phyloP scores from a whole-genome alignment of 192 early-diverging fungal genomes.

The Endogone sp. region DNA sequence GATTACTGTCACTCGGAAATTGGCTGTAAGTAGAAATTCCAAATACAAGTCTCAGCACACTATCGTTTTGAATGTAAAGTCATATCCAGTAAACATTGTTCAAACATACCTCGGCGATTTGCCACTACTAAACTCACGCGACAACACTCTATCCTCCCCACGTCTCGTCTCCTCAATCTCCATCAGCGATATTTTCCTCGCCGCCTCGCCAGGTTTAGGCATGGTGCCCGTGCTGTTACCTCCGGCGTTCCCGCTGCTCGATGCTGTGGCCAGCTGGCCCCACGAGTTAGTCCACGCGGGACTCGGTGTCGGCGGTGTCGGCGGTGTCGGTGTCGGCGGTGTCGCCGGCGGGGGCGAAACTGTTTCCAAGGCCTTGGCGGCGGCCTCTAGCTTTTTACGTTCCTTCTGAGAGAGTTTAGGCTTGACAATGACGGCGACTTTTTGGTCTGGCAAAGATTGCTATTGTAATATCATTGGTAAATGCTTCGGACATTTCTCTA shows the following conservation, averaged over 20 bases:
- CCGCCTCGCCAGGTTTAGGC: neutral
- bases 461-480: no score
- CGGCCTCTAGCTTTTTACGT: slow-evolving; percentile 18
- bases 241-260: neutral
- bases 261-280: no score
- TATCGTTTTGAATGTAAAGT: no score
- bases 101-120: neutral
- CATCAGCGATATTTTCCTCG: slow-evolving; percentile 1
- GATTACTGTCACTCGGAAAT: no score
- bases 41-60: no score
- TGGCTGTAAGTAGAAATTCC: no score
- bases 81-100: no score
- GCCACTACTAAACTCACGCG: neutral
- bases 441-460: neutral
- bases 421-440: neutral
- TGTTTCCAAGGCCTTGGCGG: slow-evolving; percentile 12
- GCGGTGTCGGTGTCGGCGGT: slow-evolving; percentile 15
- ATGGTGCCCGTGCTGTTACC: neutral
- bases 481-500: no score
- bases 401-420: slow-evolving; percentile 34
- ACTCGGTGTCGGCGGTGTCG: slow-evolving; percentile 6
- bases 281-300: slow-evolving; percentile 6
- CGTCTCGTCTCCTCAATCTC: slow-evolving; percentile 1
- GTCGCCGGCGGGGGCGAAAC: slow-evolving; percentile 10
- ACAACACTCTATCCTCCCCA: neutral